Conservation (phyloP, 441 rosid species). For the Cnidoscolus chayamansa region DNA sequence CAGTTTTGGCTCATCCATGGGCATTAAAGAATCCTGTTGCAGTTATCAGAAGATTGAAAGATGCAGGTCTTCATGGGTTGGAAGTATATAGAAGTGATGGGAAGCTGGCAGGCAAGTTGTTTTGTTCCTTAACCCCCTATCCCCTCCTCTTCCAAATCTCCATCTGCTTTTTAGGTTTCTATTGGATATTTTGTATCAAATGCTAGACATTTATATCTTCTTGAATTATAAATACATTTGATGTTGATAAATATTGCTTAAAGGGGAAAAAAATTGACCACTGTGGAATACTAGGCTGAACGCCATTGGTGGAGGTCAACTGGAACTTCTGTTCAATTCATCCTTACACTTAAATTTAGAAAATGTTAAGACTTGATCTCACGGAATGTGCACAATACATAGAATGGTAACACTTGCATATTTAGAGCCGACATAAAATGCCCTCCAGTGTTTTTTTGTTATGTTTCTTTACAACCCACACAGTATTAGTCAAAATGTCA, state of each 20-base stretch:
- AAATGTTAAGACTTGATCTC: background rate
- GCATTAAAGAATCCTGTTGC: slow-evolving; percentile 70
- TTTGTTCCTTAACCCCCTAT: background rate
- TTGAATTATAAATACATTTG: background rate
- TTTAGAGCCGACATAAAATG: background rate
- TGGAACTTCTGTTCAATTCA: slow-evolving; percentile 1
- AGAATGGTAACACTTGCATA: background rate
- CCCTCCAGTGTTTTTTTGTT: background rate
- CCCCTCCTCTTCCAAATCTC: background rate
- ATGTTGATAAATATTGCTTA: background rate
- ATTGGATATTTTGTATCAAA: background rate
- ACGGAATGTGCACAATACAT: background rate
- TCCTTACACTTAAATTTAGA: background rate
- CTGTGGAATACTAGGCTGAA: background rate
- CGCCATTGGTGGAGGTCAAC: background rate
- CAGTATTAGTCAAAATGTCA: background rate
- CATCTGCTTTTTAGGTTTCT: background rate
- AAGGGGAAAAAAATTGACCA: no score
- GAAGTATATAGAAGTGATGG: slow-evolving; percentile 93
- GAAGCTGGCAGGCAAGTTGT: slow-evolving; percentile 33
- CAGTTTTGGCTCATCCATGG: slow-evolving; percentile 99
- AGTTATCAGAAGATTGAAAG: slow-evolving; percentile 59
- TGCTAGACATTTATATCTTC: background rate
- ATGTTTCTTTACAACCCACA: background rate
- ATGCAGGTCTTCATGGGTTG: slow-evolving; percentile 82